phyloP scores from a whole-genome alignment of 345 rosid species.

The Pistacia vera region DNA sequence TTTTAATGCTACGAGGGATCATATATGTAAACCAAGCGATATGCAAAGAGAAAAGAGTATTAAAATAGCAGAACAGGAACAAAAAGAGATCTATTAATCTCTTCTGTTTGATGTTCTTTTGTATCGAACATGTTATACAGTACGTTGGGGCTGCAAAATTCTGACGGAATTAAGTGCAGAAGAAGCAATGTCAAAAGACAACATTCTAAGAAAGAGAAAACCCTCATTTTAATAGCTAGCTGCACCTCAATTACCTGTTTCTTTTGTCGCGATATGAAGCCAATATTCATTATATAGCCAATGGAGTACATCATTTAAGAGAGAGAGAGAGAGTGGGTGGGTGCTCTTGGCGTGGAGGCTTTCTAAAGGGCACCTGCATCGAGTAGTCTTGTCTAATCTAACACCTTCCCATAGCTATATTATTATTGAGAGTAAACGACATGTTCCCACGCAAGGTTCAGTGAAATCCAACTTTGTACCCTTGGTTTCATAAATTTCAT shows the following conservation, averaged over 20 bases:
- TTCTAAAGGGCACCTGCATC: conserved; percentile 7
- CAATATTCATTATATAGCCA: neutral
- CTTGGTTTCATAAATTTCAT: too few relatives aligned
- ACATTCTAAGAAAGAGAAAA: neutral
- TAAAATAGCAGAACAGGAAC: neutral
- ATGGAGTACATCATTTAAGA: conserved; percentile 11
- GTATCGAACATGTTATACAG: neutral
- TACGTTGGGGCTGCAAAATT: neutral
- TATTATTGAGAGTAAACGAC: too few relatives aligned
- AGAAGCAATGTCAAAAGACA: conserved; percentile 2
- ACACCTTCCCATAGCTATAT: neutral
- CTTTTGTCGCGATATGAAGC: conserved; percentile 6
- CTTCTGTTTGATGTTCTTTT: conserved; percentile 9
- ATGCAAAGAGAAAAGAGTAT: neutral
- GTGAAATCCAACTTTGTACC: too few relatives aligned
- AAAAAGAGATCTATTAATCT: neutral
- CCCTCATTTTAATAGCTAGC: neutral
- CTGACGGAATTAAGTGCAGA: neutral
- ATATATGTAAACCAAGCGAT: too few relatives aligned
- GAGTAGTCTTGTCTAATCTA: conserved; percentile 23
- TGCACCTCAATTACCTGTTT: neutral
- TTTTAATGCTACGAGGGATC: too few relatives aligned
- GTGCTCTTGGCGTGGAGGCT: neutral
- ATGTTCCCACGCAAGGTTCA: too few relatives aligned
- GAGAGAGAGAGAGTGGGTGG: neutral